These are phyloP conservation scores for Ceratobasidium sp. DNA, from an alignment of 1,284 basidiomycete genomes.

Conservation along the genomic window DNA sequence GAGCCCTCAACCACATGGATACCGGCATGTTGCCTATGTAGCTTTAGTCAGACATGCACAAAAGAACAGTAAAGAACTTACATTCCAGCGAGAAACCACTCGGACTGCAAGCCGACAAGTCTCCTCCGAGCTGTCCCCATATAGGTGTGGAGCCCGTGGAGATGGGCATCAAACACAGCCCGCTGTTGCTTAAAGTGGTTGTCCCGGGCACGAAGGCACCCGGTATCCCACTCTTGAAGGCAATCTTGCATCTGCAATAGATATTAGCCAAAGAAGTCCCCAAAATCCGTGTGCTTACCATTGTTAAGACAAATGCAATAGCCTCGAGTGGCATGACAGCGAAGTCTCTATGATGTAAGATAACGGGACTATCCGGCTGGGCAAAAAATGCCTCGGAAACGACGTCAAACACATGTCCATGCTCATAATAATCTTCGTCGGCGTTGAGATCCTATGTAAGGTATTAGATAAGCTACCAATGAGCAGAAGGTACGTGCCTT, in stretches of 20 bases:
- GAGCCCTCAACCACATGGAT: neutral
- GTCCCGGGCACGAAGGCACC: neutral
- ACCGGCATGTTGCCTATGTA: neutral
- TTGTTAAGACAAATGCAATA: neutral
- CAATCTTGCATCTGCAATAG: slow-evolving; percentile 1
- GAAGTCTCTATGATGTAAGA: too few relatives aligned
- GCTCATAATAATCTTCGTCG: too few relatives aligned
- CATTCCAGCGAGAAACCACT: neutral
- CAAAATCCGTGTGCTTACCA: neutral
- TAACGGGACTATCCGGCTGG: too few relatives aligned
- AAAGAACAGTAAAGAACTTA: neutral
- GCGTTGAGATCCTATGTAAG: too few relatives aligned
- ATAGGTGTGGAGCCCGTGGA: neutral
- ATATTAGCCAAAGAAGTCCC: too few relatives aligned
- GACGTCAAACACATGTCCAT: too few relatives aligned
- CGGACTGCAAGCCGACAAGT: neutral
- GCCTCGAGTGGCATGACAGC: neutral
- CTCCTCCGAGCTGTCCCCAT: neutral
- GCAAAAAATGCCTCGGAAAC: too few relatives aligned
- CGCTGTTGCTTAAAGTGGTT: neutral
- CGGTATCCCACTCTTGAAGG: slow-evolving; percentile 1
- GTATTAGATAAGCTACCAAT: too few relatives aligned
- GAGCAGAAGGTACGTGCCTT: too few relatives aligned
- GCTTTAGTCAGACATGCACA: neutral
- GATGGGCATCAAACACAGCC: neutral